Conservation (phyloP, 2,329 filamentous ascomycete species). For the Gnomoniopsis smithogilvyi region DNA sequence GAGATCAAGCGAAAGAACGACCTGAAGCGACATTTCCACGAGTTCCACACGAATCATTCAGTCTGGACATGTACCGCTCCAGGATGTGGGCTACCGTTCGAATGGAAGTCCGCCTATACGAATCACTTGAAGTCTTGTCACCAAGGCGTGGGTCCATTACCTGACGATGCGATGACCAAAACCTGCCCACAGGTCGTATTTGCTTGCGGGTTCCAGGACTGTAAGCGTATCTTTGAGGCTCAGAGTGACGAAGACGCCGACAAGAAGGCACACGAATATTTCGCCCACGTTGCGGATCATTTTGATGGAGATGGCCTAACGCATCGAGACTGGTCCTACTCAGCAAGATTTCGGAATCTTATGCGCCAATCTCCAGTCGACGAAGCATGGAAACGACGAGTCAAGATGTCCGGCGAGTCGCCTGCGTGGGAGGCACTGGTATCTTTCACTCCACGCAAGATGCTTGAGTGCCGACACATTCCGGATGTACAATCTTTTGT, state of each 20-base stretch:
- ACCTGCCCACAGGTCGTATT: constrained; percentile 46
- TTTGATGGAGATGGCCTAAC: constrained; percentile 38
- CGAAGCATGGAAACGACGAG: constrained; percentile 35
- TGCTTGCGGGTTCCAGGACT: constrained; percentile 45
- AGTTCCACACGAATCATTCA: constrained; percentile 45
- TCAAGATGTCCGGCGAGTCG: constrained; percentile 30
- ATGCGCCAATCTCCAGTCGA: constrained; percentile 36
- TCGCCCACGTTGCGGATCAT: constrained; percentile 44
- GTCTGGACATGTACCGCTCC: constrained; percentile 44
- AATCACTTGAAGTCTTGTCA: constrained; percentile 43
- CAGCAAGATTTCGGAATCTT: constrained; percentile 42
- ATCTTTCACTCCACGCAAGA: constrained; percentile 39
- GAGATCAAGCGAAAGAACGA: constrained; percentile 46
- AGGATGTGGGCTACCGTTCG: constrained; percentile 42
- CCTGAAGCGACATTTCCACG: constrained; percentile 45
- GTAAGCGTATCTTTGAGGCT: constrained; percentile 41
- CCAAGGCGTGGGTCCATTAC: constrained; percentile 31
- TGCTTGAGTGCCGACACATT: constrained; percentile 43
- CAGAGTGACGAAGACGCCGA: constrained; percentile 35
- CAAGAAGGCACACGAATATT: constrained; percentile 41
- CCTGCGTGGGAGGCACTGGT: constrained; percentile 40
- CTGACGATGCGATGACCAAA: constrained; percentile 38
- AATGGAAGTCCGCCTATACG: constrained; percentile 47
- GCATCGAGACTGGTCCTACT: constrained; percentile 41
- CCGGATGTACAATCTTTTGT: constrained; percentile 36